phyloP scores from a whole-genome alignment of 192 early-diverging fungal genomes.

The Coemansia biformis region DNA sequence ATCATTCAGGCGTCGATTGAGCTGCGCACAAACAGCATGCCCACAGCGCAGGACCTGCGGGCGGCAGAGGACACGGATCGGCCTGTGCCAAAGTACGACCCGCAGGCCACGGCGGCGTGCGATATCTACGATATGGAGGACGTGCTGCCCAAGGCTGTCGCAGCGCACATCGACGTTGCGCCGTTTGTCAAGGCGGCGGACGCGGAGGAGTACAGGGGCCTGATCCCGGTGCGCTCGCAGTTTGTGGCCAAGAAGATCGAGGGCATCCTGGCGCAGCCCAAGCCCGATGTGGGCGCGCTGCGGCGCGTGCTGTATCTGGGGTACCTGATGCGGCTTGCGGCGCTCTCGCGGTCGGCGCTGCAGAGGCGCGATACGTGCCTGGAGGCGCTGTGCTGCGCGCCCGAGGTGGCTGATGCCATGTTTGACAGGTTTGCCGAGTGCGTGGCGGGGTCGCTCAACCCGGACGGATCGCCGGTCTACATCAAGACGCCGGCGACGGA shows the following conservation, averaged over 20 bases:
- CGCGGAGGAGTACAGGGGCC: conserved; percentile 15
- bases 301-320: conserved; percentile 68
- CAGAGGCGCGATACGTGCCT: conserved; percentile 47
- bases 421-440: conserved; percentile 62
- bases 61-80: conserved; percentile 52
- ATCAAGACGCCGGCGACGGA: conserved; percentile 57
- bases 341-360: conserved; percentile 39
- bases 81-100: conserved; percentile 75
- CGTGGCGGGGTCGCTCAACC: conserved; percentile 49
- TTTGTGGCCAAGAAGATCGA: conserved; percentile 42
- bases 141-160: conserved; percentile 60
- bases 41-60: conserved; percentile 54
- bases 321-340: conserved; percentile 70
- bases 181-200: conserved; percentile 48
- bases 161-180: conserved; percentile 61
- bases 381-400: conserved; percentile 51
- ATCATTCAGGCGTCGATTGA: conserved; percentile 68
- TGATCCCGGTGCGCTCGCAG: conserved; percentile 17
- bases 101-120: conserved; percentile 56
- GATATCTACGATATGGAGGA: conserved; percentile 79
- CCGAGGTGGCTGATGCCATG: conserved; percentile 51
- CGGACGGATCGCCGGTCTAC: conserved; percentile 43
- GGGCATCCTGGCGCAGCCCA: conserved; percentile 15
- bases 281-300: conserved; percentile 33
- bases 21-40: conserved; percentile 58